Conservation (phyloP, 1,284 basidiomycete species). For the Leccinum ponderosum region DNA sequence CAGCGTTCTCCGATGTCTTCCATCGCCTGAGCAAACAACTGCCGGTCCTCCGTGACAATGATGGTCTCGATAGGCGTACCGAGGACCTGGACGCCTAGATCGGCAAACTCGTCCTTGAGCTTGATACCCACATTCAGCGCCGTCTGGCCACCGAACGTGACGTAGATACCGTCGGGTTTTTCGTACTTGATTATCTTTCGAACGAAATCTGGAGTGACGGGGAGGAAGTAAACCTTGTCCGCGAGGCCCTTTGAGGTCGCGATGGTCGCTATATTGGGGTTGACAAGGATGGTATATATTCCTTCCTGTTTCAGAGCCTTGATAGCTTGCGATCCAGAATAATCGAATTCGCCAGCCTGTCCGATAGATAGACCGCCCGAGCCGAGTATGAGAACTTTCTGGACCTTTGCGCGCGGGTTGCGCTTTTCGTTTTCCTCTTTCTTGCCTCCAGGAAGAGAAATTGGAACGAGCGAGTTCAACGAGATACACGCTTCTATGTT, state of each 20-base stretch:
- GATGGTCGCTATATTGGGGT: constrained; percentile 99
- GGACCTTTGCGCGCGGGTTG: constrained; percentile 77
- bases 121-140: constrained; percentile 97
- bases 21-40: constrained; percentile 95
- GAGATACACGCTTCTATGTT: constrained; percentile 78
- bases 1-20: constrained; percentile 95
- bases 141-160: constrained; percentile 98
- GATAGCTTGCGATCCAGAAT: constrained; percentile 98
- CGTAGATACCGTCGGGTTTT: constrained; percentile 98
- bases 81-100: constrained; percentile 87
- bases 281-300: constrained; percentile 98
- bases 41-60: constrained; percentile 96
- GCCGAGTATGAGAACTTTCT: constrained; percentile 95
- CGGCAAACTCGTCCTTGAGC: constrained; percentile 93
- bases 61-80: constrained; percentile 98
- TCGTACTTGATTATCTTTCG: constrained; percentile 98
- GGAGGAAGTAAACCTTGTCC: constrained; percentile 99
- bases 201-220: constrained; percentile 97
- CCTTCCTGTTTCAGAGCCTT: constrained; percentile 99
- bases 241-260: constrained; percentile 97
- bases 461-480: constrained; percentile 70
- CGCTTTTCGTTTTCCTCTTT: constrained; percentile 82
- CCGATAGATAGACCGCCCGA: constrained; percentile 99
- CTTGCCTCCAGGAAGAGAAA: constrained; percentile 86
- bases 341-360: constrained; percentile 99